These are phyloP conservation scores for Epichloe baconii DNA, from an alignment of 2,329 filamentous ascomycete genomes.

Conservation along the genomic window DNA sequence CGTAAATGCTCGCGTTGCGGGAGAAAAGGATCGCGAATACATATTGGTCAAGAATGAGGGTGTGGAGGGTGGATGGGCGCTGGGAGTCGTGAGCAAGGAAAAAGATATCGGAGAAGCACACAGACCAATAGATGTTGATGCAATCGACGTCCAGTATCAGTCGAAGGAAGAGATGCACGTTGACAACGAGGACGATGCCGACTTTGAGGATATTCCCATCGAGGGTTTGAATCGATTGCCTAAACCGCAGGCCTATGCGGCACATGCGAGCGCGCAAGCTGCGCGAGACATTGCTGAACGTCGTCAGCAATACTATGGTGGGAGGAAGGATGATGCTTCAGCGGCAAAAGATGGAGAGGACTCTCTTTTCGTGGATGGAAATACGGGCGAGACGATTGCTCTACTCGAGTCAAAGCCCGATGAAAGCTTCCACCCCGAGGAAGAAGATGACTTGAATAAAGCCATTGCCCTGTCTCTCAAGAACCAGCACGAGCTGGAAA, in stretches of 20 bases:
- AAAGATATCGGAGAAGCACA: slow-evolving; percentile 67
- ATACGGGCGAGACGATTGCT: slow-evolving; percentile 12
- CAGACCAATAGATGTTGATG: slow-evolving; percentile 88
- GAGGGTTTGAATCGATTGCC: slow-evolving; percentile 78
- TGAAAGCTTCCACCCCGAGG: slow-evolving; percentile 25
- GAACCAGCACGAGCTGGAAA: slow-evolving; percentile 37
- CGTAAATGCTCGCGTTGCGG: slow-evolving; percentile 54
- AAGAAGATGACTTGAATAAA: slow-evolving; percentile 53
- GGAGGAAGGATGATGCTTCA: slow-evolving; percentile 7
- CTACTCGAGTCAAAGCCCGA: slow-evolving; percentile 19
- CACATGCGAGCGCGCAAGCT: slow-evolving; percentile 12
- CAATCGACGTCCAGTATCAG: slow-evolving; percentile 42
- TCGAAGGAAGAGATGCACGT: slow-evolving; percentile 47
- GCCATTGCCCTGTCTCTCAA: slow-evolving; percentile 80
- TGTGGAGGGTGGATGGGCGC: slow-evolving; percentile 87
- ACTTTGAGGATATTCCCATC: slow-evolving; percentile 88
- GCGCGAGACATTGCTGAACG: slow-evolving; percentile 13
- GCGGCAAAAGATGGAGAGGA: slow-evolving; percentile 32
- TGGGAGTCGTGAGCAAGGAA: slow-evolving; percentile 82
- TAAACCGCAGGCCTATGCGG: slow-evolving; percentile 28
- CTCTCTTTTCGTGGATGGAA: slow-evolving; percentile 33
- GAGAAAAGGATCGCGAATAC: slow-evolving; percentile 86
- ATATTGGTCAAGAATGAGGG: slow-evolving; percentile 92
- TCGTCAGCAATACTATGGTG: slow-evolving; percentile 17
- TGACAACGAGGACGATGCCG: slow-evolving; percentile 60